phyloP scores from a whole-genome alignment of 2,329 filamentous ascomycete species.

The Aquanectria penicillioides region DNA sequence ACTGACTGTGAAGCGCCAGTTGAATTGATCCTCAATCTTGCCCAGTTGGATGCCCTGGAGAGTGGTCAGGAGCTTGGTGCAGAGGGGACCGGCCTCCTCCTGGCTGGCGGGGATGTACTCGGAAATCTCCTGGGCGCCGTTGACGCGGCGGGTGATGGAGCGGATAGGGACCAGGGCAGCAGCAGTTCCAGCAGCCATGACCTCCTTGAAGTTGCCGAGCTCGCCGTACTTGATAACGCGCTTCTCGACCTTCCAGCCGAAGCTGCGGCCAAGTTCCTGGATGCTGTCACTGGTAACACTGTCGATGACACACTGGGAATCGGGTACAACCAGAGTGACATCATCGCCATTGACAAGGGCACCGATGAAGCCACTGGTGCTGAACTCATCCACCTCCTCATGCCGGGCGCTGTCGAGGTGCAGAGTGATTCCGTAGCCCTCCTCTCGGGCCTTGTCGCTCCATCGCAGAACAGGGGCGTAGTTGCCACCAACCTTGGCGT shows the following conservation, averaged over 20 bases:
- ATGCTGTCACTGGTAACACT: slow-evolving; percentile 86
- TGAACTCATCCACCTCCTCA: slow-evolving; percentile 94
- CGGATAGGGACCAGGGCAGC: slow-evolving; percentile 91
- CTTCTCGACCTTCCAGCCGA: slow-evolving; percentile 87
- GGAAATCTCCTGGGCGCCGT: slow-evolving; percentile 57
- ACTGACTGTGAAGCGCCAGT: slow-evolving; percentile 70
- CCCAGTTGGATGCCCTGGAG: slow-evolving; percentile 89
- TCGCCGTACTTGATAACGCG: slow-evolving; percentile 73
- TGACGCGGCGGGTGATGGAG: slow-evolving; percentile 78
- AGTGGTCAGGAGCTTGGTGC: slow-evolving; percentile 75
- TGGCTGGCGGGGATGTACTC: slow-evolving; percentile 64
- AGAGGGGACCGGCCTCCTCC: slow-evolving; percentile 79
- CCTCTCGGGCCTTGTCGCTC: slow-evolving; percentile 80
- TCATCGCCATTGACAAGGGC: slow-evolving; percentile 68
- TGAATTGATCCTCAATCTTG: slow-evolving; percentile 78
- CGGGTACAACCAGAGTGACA: slow-evolving; percentile 84
- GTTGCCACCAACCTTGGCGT: slow-evolving; percentile 95
- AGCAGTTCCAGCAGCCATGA: slow-evolving; percentile 92
- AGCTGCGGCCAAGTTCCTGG: slow-evolving; percentile 77
- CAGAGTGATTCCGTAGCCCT: slow-evolving; percentile 93
- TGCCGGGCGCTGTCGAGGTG: slow-evolving; percentile 89
- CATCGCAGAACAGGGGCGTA: slow-evolving; percentile 92
- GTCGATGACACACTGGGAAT: slow-evolving; percentile 87
- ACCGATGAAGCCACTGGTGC: slow-evolving; percentile 92
- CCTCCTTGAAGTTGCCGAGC: slow-evolving; percentile 69